A percentile compares a stretch with the other conserved stretches of the same genome.
These are phyloP conservation scores for Neurospora sp. DNA, from an alignment of 2,329 filamentous ascomycete genomes.

Conservation along the genomic window DNA sequence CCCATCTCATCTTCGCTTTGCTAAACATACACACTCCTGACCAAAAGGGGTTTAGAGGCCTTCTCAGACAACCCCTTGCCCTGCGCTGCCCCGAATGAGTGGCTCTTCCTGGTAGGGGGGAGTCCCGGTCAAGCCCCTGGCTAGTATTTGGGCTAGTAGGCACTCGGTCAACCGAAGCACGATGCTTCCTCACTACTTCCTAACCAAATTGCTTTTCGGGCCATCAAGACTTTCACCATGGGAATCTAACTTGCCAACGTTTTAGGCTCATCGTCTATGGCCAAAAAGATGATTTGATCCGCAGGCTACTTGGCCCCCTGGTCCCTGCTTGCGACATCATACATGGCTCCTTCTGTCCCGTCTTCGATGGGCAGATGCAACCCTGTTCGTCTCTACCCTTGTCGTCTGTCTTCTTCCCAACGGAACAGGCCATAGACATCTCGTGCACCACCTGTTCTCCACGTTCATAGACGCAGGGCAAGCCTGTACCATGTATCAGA, in stretches of 20 bases:
- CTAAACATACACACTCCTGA: background rate
- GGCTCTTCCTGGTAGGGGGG: background rate
- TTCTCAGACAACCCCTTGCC: background rate
- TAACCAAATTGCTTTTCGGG: background rate
- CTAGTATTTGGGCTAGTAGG: background rate
- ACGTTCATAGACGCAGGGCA: slow-evolving; percentile 25
- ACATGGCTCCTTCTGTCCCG: slow-evolving; percentile 25
- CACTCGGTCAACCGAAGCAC: background rate
- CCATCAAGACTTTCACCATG: background rate
- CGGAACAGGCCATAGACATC: slow-evolving; percentile 28
- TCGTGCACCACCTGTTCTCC: slow-evolving; percentile 24
- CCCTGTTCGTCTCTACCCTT: slow-evolving; percentile 20
- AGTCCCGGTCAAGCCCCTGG: background rate
- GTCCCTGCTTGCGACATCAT: slow-evolving; percentile 23
- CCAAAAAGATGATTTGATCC: background rate
- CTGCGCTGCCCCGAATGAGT: background rate
- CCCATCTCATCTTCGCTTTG: background rate
- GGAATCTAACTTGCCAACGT: background rate
- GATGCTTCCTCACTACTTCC: background rate
- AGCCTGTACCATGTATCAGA: slow-evolving; percentile 32
- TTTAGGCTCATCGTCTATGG: background rate
- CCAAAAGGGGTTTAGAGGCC: background rate
- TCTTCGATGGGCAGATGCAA: slow-evolving; percentile 33
- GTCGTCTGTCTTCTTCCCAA: slow-evolving; percentile 21
- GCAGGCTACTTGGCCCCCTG: slow-evolving; percentile 12